phyloP scores from a whole-genome alignment of 441 rosid genomes.

The Adansonia rubrostipa region DNA sequence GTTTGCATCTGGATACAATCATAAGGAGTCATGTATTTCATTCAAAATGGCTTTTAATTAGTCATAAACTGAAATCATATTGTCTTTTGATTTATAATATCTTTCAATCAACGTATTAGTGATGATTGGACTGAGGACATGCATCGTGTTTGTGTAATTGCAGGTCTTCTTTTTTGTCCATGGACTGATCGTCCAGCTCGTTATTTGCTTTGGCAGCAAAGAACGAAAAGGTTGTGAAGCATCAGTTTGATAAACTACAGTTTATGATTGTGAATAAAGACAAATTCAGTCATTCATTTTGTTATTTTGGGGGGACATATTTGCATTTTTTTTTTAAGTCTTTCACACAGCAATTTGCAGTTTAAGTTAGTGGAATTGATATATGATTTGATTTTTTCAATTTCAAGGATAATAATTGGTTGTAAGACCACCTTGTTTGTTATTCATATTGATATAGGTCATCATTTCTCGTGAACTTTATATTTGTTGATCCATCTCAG shows the following conservation, averaged over 20 bases:
- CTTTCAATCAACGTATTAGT: background rate
- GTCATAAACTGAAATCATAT: background rate
- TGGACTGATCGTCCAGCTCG: slow-evolving; percentile 17
- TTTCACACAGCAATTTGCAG: slow-evolving; percentile 8
- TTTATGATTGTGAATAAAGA: slow-evolving; percentile 28
- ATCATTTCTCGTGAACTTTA: background rate
- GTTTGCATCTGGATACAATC: too few species aligned
- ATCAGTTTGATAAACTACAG: slow-evolving; percentile 21
- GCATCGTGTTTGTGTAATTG: slow-evolving; percentile 17
- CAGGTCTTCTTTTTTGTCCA: slow-evolving; percentile 36
- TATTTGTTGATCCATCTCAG: background rate
- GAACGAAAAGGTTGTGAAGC: slow-evolving; percentile 24
- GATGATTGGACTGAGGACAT: background rate
- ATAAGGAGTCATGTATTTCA: too few species aligned
- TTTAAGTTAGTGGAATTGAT: slow-evolving; percentile 28
- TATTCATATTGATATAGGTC: background rate
- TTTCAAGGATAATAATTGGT: slow-evolving; percentile 24
- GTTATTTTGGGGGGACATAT: background rate
- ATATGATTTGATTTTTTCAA: slow-evolving; percentile 42
- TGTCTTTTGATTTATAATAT: background rate
- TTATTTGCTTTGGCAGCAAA: slow-evolving; percentile 29
- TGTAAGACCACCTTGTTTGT: slow-evolving; percentile 11
- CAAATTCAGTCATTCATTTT: slow-evolving; percentile 9
- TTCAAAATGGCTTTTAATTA: background rate
- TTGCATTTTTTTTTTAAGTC: background rate